phyloP scores from a whole-genome alignment of 2,329 filamentous ascomycete species.

The Aspergillus ochraceoroseus region DNA sequence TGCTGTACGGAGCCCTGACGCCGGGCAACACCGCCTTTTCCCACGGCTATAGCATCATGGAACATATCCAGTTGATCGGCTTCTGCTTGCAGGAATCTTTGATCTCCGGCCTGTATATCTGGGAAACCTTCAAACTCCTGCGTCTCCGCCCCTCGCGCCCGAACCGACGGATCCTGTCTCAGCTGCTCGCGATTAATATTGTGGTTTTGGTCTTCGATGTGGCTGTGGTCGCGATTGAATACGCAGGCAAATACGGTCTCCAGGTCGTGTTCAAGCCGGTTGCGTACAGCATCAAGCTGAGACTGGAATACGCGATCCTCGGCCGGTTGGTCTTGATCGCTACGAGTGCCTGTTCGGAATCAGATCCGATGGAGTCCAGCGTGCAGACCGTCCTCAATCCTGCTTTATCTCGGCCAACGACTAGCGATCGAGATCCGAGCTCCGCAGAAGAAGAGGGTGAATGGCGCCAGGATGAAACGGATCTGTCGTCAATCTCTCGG shows the following conservation, averaged over 20 bases:
- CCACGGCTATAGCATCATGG: conserved; percentile 39
- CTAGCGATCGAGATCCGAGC: too few species aligned
- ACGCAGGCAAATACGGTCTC: conserved; percentile 38
- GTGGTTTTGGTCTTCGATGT: conserved; percentile 47
- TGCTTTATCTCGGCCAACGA: too few species aligned
- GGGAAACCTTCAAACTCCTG: conserved; percentile 47
- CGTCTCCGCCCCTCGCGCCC: conserved; percentile 20
- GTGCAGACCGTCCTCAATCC: too few species aligned
- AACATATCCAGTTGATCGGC: conserved; percentile 49
- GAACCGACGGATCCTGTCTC: conserved; percentile 20
- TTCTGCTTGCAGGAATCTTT: conserved; percentile 51
- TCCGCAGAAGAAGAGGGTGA: background rate
- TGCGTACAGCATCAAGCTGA: conserved; percentile 42
- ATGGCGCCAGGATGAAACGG: too few species aligned
- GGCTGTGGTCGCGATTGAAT: conserved; percentile 39
- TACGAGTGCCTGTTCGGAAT: too few species aligned
- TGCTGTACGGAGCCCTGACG: conserved; percentile 35
- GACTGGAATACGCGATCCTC: conserved; percentile 54
- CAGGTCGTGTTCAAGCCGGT: conserved; percentile 42
- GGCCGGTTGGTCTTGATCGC: conserved; percentile 38
- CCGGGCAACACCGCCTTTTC: conserved; percentile 3
- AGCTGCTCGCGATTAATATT: conserved; percentile 52
- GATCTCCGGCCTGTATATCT: conserved; percentile 49
- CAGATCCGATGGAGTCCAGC: too few species aligned
- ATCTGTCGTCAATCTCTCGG: background rate